phyloP scores from a whole-genome alignment of 2,329 filamentous ascomycete species.

The Cytospora schulzeri region DNA sequence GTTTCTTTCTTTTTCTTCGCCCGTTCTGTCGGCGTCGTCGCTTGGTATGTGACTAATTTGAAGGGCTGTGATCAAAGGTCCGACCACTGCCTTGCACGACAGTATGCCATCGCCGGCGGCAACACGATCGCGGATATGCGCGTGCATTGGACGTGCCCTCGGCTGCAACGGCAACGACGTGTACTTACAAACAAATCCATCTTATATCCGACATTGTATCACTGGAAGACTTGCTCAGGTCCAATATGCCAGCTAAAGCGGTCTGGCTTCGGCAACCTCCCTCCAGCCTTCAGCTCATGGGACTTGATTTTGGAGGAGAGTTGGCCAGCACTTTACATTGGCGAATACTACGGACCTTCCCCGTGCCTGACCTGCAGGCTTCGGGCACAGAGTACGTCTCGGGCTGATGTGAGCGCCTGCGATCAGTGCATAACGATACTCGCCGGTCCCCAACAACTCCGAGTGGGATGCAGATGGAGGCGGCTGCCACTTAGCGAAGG shows the following conservation, averaged over 20 bases:
- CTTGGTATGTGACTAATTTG: neutral
- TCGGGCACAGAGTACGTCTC: neutral
- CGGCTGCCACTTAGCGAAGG: neutral
- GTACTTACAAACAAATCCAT: neutral
- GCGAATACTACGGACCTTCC: neutral
- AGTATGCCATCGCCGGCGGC: neutral
- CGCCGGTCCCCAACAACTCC: neutral
- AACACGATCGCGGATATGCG: neutral
- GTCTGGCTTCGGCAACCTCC: neutral
- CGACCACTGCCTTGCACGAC: neutral
- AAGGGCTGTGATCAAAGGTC: neutral
- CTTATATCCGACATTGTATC: neutral
- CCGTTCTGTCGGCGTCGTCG: neutral
- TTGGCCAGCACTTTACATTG: neutral
- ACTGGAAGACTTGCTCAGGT: neutral
- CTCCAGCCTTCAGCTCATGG: neutral
- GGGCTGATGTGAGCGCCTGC: neutral
- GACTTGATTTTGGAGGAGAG: neutral
- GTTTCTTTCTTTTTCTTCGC: neutral
- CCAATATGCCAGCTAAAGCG: neutral
- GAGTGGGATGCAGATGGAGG: neutral
- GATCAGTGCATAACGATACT: neutral
- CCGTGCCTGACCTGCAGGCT: neutral
- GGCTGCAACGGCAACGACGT: neutral
- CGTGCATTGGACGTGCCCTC: neutral